phyloP scores from a whole-genome alignment of 73 alveolate genomes.

The Blepharisma japonicum region DNA sequence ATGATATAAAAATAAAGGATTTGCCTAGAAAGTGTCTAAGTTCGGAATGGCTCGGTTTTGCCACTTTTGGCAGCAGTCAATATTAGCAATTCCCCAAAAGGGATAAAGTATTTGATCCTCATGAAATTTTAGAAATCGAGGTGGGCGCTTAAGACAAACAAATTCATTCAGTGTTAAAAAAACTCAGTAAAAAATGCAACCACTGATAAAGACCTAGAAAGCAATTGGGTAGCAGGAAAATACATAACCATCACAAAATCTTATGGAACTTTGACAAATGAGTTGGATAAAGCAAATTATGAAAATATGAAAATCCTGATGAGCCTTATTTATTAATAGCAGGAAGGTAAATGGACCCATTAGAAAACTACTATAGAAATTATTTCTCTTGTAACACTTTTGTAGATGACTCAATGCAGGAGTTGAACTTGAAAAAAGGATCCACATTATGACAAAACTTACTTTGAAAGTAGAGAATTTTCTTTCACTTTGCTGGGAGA shows the following conservation, averaged over 20 bases:
- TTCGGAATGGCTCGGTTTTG: too few species aligned
- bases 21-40: too few species aligned
- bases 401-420: too few species aligned
- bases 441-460: too few species aligned
- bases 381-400: too few species aligned
- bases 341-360: too few species aligned
- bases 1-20: too few species aligned
- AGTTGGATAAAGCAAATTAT: slow-evolving; percentile 72
- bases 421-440: too few species aligned
- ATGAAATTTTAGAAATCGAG: slow-evolving; percentile 52
- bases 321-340: slow-evolving; percentile 75
- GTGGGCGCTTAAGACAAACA: slow-evolving; percentile 39
- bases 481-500: slow-evolving; percentile 80
- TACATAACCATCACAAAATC: slow-evolving; percentile 77
- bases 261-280: slow-evolving; percentile 76
- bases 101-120: slow-evolving; percentile 62
- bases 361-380: too few species aligned
- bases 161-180: slow-evolving; percentile 51
- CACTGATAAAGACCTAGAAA: slow-evolving; percentile 86
- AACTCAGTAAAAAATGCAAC: slow-evolving; percentile 56
- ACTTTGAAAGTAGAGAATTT: slow-evolving; percentile 64
- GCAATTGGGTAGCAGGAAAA: slow-evolving; percentile 72
- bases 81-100: slow-evolving; percentile 26
- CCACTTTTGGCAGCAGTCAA: slow-evolving; percentile 1
- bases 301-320: slow-evolving; percentile 87